Conservation (phyloP, 2,329 filamentous ascomycete genomes). For the Leptosphaerulina australis region DNA sequence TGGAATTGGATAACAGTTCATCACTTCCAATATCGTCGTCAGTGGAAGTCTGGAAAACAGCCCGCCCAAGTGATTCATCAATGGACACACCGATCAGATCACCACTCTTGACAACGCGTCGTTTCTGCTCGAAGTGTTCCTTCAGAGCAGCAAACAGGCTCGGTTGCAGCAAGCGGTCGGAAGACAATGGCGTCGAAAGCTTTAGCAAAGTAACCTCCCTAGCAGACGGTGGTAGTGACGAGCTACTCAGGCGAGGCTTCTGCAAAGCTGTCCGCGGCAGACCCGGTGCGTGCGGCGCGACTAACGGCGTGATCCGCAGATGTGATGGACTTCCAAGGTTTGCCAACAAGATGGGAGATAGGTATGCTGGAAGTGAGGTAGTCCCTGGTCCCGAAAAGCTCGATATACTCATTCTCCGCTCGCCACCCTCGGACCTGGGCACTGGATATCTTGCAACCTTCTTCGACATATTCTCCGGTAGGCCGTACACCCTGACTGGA, state of each 20-base stretch:
- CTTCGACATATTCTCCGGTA: slow-evolving; percentile 73
- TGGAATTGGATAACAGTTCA: slow-evolving; percentile 59
- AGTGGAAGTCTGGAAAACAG: slow-evolving; percentile 74
- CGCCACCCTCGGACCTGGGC: slow-evolving; percentile 45
- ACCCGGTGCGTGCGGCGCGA: slow-evolving; percentile 53
- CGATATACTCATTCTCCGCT: slow-evolving; percentile 52
- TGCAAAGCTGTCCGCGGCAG: slow-evolving; percentile 44
- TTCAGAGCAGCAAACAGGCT: slow-evolving; percentile 87
- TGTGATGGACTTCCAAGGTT: slow-evolving; percentile 83
- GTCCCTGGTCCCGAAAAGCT: slow-evolving; percentile 54
- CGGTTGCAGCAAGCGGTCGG: slow-evolving; percentile 82
- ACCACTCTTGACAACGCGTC: slow-evolving; percentile 81
- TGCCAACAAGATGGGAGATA: slow-evolving; percentile 84
- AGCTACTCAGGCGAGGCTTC: slow-evolving; percentile 52
- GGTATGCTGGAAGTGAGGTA: slow-evolving; percentile 61
- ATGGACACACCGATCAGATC: slow-evolving; percentile 89
- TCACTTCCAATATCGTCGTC: slow-evolving; percentile 70
- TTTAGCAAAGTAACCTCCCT: slow-evolving; percentile 87
- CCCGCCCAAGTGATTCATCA: slow-evolving; percentile 81
- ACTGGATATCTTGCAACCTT: slow-evolving; percentile 62
- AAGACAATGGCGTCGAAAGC: slow-evolving; percentile 85
- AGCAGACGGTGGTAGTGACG: slow-evolving; percentile 64
- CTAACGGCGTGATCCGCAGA: slow-evolving; percentile 76
- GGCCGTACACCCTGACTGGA: slow-evolving; percentile 83
- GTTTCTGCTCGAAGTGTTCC: slow-evolving; percentile 81